phyloP scores from a whole-genome alignment of 352 stramenopile genomes.

The Phytophthora chlamydospora region DNA sequence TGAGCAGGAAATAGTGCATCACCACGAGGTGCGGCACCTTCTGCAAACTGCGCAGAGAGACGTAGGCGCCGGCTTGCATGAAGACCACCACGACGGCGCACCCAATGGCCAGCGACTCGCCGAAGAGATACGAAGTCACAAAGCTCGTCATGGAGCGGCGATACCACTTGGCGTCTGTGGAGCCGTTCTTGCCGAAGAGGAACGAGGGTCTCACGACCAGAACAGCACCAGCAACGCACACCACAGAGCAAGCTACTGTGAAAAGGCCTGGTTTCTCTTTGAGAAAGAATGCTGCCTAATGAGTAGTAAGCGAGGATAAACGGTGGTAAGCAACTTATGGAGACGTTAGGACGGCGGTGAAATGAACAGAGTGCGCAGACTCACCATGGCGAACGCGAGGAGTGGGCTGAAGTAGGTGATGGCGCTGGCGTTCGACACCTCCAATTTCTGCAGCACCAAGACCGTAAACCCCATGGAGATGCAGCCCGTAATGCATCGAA shows the following conservation, averaged over 20 bases:
- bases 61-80: slow-evolving; percentile 46
- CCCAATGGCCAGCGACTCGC: slow-evolving; percentile 33
- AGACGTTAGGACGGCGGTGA: background rate
- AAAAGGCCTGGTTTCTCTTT: slow-evolving; percentile 47
- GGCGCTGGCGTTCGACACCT: slow-evolving; percentile 65
- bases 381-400: slow-evolving; percentile 64
- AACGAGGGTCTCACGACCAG: slow-evolving; percentile 52
- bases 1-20: slow-evolving; percentile 67
- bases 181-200: slow-evolving; percentile 47
- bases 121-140: slow-evolving; percentile 37
- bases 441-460: slow-evolving; percentile 61
- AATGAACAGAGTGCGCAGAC: background rate
- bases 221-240: slow-evolving; percentile 54
- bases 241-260: slow-evolving; percentile 38
- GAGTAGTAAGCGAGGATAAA: background rate
- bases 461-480: slow-evolving; percentile 54
- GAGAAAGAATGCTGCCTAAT: slow-evolving; percentile 46
- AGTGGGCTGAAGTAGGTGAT: slow-evolving; percentile 75
- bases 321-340: background rate
- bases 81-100: slow-evolving; percentile 39
- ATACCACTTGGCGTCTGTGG: slow-evolving; percentile 32
- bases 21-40: slow-evolving; percentile 60
- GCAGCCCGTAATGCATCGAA: slow-evolving; percentile 53
- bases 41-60: slow-evolving; percentile 51
- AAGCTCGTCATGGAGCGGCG: slow-evolving; percentile 34